Conservation (phyloP, 768 basidiomycete species). For the Psilocybe sp. region DNA sequence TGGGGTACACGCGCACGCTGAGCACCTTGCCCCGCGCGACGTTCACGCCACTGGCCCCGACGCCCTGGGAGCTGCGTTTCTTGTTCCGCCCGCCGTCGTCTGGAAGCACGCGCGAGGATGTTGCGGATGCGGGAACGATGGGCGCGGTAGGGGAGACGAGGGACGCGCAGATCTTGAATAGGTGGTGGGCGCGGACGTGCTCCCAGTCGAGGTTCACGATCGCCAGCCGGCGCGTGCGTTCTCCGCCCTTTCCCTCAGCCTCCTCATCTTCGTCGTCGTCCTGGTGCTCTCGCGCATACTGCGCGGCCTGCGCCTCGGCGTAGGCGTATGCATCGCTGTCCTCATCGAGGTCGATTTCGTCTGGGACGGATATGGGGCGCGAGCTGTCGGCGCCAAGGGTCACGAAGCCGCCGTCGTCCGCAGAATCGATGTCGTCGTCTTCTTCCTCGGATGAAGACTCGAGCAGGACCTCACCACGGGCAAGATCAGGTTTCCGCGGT, state of each 20-base stretch:
- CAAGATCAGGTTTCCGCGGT: constrained; percentile 64
- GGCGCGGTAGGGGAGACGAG: constrained; percentile 65
- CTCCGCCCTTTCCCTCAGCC: constrained; percentile 25
- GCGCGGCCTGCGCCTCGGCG: constrained; percentile 72
- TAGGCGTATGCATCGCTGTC: constrained; percentile 50
- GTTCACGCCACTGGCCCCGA: constrained; percentile 14
- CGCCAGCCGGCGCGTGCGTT: constrained; percentile 71
- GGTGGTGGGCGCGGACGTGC: constrained; percentile 82
- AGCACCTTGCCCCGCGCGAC: constrained; percentile 65
- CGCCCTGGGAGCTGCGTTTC: constrained; percentile 8
- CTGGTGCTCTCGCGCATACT: constrained; percentile 49
- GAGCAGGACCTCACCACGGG: constrained; percentile 84
- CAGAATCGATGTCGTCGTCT: constrained; percentile 30
- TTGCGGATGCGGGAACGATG: constrained; percentile 26
- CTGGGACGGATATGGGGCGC: constrained; percentile 37
- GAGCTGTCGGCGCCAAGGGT: constrained; percentile 46
- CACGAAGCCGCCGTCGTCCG: constrained; percentile 47
- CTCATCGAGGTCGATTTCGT: constrained; percentile 80
- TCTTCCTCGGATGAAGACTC: constrained; percentile 86
- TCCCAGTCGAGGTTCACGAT: constrained; percentile 99
- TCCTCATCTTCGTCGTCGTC: constrained; percentile 38
- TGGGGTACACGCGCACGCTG: constrained; percentile 86
- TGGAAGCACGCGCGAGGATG: constrained; percentile 4
- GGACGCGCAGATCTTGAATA: constrained; percentile 92
- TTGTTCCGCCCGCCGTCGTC: neutral